phyloP scores from a whole-genome alignment of 805 yeast species.

The Brettanomyces custersianus region DNA sequence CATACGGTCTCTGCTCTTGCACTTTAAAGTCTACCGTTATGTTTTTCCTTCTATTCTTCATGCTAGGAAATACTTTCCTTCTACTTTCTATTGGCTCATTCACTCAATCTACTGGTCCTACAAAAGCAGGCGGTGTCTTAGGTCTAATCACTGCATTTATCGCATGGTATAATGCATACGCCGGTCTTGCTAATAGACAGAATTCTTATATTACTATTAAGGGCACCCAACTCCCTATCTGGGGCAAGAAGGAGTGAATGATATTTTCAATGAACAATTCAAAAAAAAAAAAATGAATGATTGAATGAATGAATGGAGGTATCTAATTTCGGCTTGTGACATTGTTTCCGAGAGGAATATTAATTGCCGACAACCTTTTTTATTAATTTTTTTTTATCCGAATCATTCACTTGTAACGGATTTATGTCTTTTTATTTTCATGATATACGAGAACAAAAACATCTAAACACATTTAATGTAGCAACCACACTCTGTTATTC shows the following conservation, averaged over 20 bases:
- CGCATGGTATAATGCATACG: constrained; percentile 66
- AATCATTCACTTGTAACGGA: no score
- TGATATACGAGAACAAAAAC: no score
- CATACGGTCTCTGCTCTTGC: constrained; percentile 47
- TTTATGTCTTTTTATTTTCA: no score
- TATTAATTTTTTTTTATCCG: no score
- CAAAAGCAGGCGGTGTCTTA: constrained; percentile 53
- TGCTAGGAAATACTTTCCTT: constrained; percentile 46
- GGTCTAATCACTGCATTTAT: constrained; percentile 53
- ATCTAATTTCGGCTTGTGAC: no score
- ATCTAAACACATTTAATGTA: no score
- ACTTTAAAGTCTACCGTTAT: constrained; percentile 49
- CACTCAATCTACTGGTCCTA: constrained; percentile 30
- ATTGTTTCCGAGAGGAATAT: no score
- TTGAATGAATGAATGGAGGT: no score
- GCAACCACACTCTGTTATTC: no score
- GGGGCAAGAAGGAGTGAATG: constrained; percentile 14
- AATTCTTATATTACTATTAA: constrained; percentile 46
- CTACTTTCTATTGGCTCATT: constrained; percentile 42
- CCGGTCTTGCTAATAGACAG: constrained; percentile 57
- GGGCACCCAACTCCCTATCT: constrained; percentile 23
- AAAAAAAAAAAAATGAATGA: no score
- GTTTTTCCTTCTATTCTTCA: constrained; percentile 43
- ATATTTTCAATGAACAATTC: no score
- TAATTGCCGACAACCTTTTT: no score